These are phyloP conservation scores for Tulasnella sp. DNA, from an alignment of 768 basidiomycete species.

Conservation along the genomic window DNA sequence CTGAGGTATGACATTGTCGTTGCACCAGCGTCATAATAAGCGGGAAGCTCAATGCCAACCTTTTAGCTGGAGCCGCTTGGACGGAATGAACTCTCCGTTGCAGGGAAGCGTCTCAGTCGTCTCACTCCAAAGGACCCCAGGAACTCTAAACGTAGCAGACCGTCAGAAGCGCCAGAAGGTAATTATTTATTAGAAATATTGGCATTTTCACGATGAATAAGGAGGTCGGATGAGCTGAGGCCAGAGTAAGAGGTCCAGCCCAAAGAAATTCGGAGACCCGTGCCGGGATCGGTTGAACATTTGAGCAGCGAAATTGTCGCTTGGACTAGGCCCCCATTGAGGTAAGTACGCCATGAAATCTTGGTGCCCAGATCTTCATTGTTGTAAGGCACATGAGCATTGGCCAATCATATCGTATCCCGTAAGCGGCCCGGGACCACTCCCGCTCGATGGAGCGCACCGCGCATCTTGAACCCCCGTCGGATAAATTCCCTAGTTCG, in stretches of 20 bases:
- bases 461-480: not conserved
- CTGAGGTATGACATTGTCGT: too few relatives aligned
- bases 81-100: not conserved
- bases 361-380: not conserved
- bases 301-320: not conserved
- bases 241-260: not conserved
- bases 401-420: not conserved
- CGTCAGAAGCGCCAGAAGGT: not conserved
- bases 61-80: not conserved
- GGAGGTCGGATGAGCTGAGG: not conserved
- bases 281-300: not conserved
- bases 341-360: not conserved
- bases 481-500: not conserved
- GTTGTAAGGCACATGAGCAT: not conserved
- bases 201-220: not conserved
- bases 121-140: not conserved
- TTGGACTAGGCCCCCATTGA: not conserved
- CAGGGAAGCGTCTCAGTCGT: not conserved
- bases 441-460: not conserved
- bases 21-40: too few relatives aligned
- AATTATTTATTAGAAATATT: not conserved
- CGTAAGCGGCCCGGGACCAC: not conserved
- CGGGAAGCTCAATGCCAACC: not conserved
- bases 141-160: not conserved
- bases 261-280: not conserved